Evolutionary conservation across 1,284 basidiomycete species (phyloP).

Genomic region (Coniophora puteana): DNA sequence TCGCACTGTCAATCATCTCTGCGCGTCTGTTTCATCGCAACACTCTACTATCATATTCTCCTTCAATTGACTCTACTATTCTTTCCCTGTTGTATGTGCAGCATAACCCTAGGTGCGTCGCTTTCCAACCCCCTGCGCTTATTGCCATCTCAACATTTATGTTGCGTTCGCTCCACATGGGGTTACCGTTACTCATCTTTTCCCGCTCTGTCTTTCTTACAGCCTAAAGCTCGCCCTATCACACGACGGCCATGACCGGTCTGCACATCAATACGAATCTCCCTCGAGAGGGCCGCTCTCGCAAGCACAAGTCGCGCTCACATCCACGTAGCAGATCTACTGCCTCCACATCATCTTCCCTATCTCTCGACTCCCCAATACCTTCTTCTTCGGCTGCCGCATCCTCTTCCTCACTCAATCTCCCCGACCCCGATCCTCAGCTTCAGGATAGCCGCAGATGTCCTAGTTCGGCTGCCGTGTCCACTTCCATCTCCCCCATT

Average conservation of each 20-base stretch:
- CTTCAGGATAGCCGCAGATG: no score
- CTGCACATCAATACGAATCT: slow-evolving; percentile 29
- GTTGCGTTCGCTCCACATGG: no score
- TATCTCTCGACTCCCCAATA: slow-evolving; percentile 49
- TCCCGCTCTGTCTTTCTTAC: neutral
- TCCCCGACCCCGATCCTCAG: slow-evolving; percentile 22
- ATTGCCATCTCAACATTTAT: no score
- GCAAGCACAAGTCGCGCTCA: slow-evolving; percentile 7
- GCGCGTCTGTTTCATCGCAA: neutral
- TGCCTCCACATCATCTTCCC: slow-evolving; percentile 51
- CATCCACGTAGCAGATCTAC: slow-evolving; percentile 48
- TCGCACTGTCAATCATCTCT: no score
- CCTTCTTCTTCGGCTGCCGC: slow-evolving; percentile 50
- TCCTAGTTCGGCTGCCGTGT: no score
- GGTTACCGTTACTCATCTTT: no score
- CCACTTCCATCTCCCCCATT: slow-evolving; percentile 30
- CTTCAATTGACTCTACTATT: neutral
- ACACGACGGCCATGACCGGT: slow-evolving; percentile 20
- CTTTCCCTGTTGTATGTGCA: neutral
- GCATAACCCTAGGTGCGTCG: neutral
- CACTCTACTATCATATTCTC: neutral
- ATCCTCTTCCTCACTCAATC: slow-evolving; percentile 48
- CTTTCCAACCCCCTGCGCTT: no score
- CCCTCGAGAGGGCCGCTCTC: slow-evolving; percentile 11
- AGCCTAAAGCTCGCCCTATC: neutral